Base-by-base conservation (phyloP, 202 grass and related monocot species). In the Brachypodium distachyon region DNA sequence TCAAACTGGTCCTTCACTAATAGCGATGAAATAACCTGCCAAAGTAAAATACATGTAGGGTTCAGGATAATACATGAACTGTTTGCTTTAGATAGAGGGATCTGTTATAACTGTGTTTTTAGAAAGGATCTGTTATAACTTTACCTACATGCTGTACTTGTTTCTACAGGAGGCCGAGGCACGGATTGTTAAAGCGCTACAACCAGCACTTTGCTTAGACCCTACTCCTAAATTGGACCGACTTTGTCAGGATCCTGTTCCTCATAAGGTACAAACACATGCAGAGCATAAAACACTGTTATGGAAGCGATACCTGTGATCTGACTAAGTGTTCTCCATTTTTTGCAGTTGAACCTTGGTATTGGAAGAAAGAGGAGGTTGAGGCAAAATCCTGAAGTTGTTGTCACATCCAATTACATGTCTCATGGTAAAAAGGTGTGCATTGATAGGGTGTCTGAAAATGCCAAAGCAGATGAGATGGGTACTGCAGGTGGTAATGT, bases 191-290 rank as follows among this genome's bases (percentile, higher is more conserved):
- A 98, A 90, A 83, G 91, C 83, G 38, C 80, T 98, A 80, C 87
- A 95, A 61, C 89, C 95, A 44, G 55, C 83, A 73, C 91, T 98
- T 81, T 90, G 80, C 67, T 93, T 98, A 58, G 91, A 98, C 60
- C 96, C 96, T 81, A 86, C 82, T 67, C 96, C 91, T 65, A 94
- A 72, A 81, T 85, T 98, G 65, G 96, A 92, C 34, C 82, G 89
- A 66, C 87, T 98, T 77, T 92, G 81, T 90, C 82, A 76, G 58
- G 85, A 89, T 61, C 89, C 96, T 83, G 80, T 78, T 77, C 82
- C 87, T 72, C 74, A 79, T 80, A 95, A 92, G 96, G 96, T 98
- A 86, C 10, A 38, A 21, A 46, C 28, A 33, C 27, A 76, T 86
- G 32, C 38, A 73, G 66, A 55, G 61, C 31, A 75, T 38, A 82